Evolutionary conservation across 2,329 filamentous ascomycete genomes (phyloP).

Genomic region (Aspergillus proliferans): DNA sequence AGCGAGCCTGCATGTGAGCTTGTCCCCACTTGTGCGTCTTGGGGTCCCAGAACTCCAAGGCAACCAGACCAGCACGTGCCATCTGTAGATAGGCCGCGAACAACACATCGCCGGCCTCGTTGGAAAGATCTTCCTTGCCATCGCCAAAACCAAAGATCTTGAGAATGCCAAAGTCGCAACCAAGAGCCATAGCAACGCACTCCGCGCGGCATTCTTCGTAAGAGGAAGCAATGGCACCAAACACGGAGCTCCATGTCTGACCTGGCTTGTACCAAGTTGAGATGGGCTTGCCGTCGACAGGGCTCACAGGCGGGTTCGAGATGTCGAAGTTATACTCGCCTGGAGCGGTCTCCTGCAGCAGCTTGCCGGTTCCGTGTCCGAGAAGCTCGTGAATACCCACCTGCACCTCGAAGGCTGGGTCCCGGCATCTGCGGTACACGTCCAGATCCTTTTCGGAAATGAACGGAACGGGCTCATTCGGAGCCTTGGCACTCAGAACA

Average conservation of each 20-base stretch:
- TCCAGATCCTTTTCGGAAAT: conserved; percentile 71
- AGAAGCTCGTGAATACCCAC: conserved; percentile 88
- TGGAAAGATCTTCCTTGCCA: conserved; percentile 64
- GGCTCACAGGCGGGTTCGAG: conserved; percentile 72
- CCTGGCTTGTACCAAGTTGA: conserved; percentile 89
- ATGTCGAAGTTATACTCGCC: conserved; percentile 85
- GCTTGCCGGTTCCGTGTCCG: conserved; percentile 87
- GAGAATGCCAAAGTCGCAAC: conserved; percentile 81
- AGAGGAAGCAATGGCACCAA: conserved; percentile 76
- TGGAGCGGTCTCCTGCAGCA: conserved; percentile 79
- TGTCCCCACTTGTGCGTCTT: conserved; percentile 89
- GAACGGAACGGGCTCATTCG: conserved; percentile 88
- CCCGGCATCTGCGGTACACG: conserved; percentile 74
- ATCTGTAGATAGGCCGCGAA: conserved; percentile 86
- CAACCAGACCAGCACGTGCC: conserved; percentile 83
- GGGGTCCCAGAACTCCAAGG: conserved; percentile 92
- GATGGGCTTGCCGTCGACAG: conserved; percentile 69
- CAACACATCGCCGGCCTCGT: conserved; percentile 76
- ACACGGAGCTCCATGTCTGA: conserved; percentile 90
- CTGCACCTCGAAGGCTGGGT: conserved; percentile 87
- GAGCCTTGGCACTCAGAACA: conserved; percentile 81
- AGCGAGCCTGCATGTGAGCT: conserved; percentile 84
- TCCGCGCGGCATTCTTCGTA: conserved; percentile 96
- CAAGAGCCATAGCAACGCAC: conserved; percentile 84
- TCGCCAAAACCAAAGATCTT: conserved; percentile 89